Evolutionary conservation across 2,329 filamentous ascomycete species (phyloP), one percentile per base, ranked within the genome.

Genomic region (Aspergillus niger): DNA sequence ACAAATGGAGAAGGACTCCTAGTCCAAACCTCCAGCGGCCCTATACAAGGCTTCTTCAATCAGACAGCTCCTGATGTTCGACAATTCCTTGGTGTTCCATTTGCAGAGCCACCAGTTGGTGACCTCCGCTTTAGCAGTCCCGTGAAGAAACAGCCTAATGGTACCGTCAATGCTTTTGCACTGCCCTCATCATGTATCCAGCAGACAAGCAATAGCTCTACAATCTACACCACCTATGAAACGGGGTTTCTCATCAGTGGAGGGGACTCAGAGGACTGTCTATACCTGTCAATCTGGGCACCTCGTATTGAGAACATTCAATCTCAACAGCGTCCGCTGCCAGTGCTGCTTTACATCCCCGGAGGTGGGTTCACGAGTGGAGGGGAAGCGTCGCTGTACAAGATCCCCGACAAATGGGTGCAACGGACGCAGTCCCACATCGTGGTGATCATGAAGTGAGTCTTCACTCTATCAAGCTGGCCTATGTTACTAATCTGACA

Each of bases 21-120:
- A 7, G 36, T 67, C 0, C n/a, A 55, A 15, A 68, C 64, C 1
- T 61, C 63, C 5, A 66, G 64, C n/a, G 66, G 66, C 5, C 13
- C 36, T 1, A 44, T 68, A 3, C 58, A 62, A 5, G 65, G 66
- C 2, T 60, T 61, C 51, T 66, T 67, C 47, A 67, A 65, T 30
- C 54, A 63, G 24, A 56, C 65, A 0, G 49, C 58, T 1, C 44
- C 49, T 1, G 60, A 48, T 10, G 67, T 67, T 3, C 57, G 68
- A 8, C 64, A 62, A 15, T 83, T 82, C 63, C 67, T 78, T 0
- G 79, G 80, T 0, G 74, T 83, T 4, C 81, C 80, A 0, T 83
- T 81, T 55, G 80, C 78, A 0, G 65, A 78, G 3, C 75, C 80
- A 3, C 79, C 81, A 13, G 74, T 70, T 0, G 77, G 77, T 0